Evolutionary conservation across 306 rosid genomes (phyloP).

Genomic region (Lathyrus aphaca): DNA sequence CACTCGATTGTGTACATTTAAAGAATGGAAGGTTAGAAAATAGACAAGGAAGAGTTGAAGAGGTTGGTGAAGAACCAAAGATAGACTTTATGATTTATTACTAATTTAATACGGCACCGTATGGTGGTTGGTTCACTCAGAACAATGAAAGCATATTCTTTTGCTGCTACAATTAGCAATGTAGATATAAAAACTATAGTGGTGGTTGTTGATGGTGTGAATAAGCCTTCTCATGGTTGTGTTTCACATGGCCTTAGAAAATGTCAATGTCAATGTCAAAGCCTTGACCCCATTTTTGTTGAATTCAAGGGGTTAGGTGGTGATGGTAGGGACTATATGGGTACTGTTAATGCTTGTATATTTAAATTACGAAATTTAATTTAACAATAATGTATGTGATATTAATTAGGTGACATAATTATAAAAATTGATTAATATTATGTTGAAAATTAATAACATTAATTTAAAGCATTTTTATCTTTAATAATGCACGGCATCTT

Average conservation of each 20-base stretch:
- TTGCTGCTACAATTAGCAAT: slow-evolving; percentile 28
- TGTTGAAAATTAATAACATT: too few relatives aligned
- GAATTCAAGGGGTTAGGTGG: slow-evolving; percentile 39
- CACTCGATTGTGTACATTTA: not conserved
- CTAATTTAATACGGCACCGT: slow-evolving; percentile 1
- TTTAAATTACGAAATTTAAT: too few relatives aligned
- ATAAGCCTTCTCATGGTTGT: slow-evolving; percentile 9
- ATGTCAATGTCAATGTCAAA: slow-evolving; percentile 21
- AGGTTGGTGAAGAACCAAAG: slow-evolving; percentile 22
- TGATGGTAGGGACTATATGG: too few relatives aligned
- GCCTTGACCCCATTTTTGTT: not conserved
- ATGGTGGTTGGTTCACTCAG: not conserved
- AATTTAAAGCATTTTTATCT: too few relatives aligned
- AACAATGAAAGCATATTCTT: slow-evolving; percentile 40
- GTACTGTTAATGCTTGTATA: too few relatives aligned
- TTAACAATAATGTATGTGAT: too few relatives aligned
- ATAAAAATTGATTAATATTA: too few relatives aligned
- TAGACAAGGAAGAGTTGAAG: not conserved
- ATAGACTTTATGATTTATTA: not conserved
- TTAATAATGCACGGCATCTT: too few relatives aligned
- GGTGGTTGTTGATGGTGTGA: slow-evolving; percentile 32
- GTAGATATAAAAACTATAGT: not conserved
- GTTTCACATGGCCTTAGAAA: slow-evolving; percentile 4
- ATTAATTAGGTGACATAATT: too few relatives aligned
- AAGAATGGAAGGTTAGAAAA: not conserved